Evolutionary conservation across 2,329 filamentous ascomycete species (phyloP).

Genomic region (Epichloe coenophiala): DNA sequence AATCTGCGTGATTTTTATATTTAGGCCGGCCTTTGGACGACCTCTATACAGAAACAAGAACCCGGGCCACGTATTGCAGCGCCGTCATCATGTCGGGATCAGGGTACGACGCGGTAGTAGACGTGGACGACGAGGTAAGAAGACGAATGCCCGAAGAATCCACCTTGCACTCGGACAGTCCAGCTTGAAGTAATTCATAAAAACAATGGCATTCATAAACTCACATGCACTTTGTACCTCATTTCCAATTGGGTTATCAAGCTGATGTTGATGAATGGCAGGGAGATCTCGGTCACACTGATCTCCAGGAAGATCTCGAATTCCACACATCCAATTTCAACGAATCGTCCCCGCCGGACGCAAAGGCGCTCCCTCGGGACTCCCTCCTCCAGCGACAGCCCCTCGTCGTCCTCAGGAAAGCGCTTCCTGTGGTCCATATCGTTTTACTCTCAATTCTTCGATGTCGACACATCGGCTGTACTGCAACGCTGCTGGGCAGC

Average conservation of each 20-base stretch:
- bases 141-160: not conserved
- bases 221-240: not conserved
- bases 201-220: not conserved
- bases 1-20: not conserved
- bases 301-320: slow-evolving; percentile 96
- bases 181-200: not conserved
- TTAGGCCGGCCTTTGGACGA: not conserved
- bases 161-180: not conserved
- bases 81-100: slow-evolving; percentile 54
- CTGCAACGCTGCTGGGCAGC: slow-evolving; percentile 75
- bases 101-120: slow-evolving; percentile 95
- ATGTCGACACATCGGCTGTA: slow-evolving; percentile 88
- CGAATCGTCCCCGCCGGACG: slow-evolving; percentile 37
- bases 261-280: slow-evolving; percentile 23
- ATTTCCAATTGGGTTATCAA: not conserved
- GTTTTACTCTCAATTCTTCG: slow-evolving; percentile 97
- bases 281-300: slow-evolving; percentile 95
- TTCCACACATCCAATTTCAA: slow-evolving; percentile 90
- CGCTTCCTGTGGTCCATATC: slow-evolving; percentile 82
- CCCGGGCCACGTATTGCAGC: slow-evolving; percentile 11
- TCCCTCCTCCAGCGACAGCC: slow-evolving; percentile 44
- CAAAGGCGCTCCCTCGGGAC: slow-evolving; percentile 34
- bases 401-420: slow-evolving; percentile 44
- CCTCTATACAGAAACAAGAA: not conserved
- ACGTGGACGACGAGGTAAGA: slow-evolving; percentile 82